phyloP scores from a whole-genome alignment of 345 rosid species.

The Kandelia obovata region DNA sequence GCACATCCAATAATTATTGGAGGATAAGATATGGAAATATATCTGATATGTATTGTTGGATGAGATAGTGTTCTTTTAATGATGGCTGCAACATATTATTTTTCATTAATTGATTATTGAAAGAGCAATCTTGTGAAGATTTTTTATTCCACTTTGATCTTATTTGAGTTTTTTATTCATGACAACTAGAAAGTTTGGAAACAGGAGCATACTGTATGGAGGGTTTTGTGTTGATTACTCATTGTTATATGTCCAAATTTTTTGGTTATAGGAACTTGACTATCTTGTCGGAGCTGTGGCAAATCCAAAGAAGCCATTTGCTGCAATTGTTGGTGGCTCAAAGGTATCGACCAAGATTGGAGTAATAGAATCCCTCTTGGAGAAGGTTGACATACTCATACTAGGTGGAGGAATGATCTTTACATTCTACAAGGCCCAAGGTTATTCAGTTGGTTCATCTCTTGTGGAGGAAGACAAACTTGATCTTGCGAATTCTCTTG shows the following conservation, averaged over 20 bases:
- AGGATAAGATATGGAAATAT: too few relatives aligned
- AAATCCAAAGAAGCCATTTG: slow-evolving; percentile 89
- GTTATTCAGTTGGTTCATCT: slow-evolving; percentile 73
- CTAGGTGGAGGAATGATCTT: slow-evolving; percentile 96
- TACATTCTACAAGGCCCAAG: slow-evolving; percentile 87
- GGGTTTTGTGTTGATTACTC: not conserved
- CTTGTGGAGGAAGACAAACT: slow-evolving; percentile 85
- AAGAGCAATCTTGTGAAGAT: too few relatives aligned
- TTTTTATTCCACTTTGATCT: not conserved
- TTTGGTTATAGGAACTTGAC: slow-evolving; percentile 64
- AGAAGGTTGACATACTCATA: slow-evolving; percentile 60
- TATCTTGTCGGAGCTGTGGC: slow-evolving; percentile 93
- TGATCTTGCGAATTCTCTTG: slow-evolving; percentile 67
- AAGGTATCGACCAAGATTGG: slow-evolving; percentile 96
- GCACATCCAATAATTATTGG: too few relatives aligned
- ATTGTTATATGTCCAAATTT: too few relatives aligned
- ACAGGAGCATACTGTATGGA: not conserved
- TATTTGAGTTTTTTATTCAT: not conserved
- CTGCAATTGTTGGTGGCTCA: slow-evolving; percentile 94
- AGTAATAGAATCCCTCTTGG: slow-evolving; percentile 83
- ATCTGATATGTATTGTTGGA: too few relatives aligned
- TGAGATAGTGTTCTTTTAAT: too few relatives aligned
- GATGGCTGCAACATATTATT: too few relatives aligned
- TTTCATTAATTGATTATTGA: too few relatives aligned
- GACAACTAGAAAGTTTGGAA: not conserved